Conservation (phyloP, 2,329 filamentous ascomycete genomes). For the Alternaria conjuncta region DNA sequence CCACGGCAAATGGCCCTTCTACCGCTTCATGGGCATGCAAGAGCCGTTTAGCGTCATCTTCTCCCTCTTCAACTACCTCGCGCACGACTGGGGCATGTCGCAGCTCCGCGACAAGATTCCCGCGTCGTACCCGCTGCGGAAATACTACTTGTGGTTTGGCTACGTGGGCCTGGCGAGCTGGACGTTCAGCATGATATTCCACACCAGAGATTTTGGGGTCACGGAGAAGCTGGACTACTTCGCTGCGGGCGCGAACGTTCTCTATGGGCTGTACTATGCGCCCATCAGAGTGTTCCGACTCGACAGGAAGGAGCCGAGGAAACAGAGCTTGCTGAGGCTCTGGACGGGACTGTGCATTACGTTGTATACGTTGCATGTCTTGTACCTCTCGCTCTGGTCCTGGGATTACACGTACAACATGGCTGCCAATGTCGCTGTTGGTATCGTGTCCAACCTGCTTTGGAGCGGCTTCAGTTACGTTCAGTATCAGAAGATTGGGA, state of each 20-base stretch:
- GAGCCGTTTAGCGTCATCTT: constrained; percentile 94
- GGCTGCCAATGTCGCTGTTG: constrained; percentile 86
- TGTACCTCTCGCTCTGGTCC: constrained; percentile 80
- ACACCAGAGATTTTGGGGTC: constrained; percentile 81
- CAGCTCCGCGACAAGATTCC: constrained; percentile 76
- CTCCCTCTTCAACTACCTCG: constrained; percentile 87
- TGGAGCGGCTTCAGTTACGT: constrained; percentile 85
- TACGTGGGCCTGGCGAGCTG: constrained; percentile 83
- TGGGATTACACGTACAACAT: constrained; percentile 99
- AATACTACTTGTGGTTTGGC: constrained; percentile 81
- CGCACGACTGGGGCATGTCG: constrained; percentile 78
- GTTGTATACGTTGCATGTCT: constrained; percentile 78
- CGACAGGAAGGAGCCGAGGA: constrained; percentile 63
- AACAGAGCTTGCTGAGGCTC: constrained; percentile 65
- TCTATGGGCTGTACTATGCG: constrained; percentile 90
- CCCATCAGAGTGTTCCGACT: constrained; percentile 83
- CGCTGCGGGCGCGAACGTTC: constrained; percentile 83
- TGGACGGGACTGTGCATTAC: constrained; percentile 78
- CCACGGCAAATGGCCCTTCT: constrained; percentile 98
- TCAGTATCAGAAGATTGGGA: constrained; percentile 73
- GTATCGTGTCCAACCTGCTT: constrained; percentile 78
- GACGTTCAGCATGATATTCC: constrained; percentile 89
- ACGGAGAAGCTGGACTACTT: constrained; percentile 98
- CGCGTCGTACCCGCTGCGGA: constrained; percentile 73
- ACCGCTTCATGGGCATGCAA: constrained; percentile 88